Evolutionary conservation across 768 basidiomycete species (phyloP).

Genomic region (Tricholomella constricta): DNA sequence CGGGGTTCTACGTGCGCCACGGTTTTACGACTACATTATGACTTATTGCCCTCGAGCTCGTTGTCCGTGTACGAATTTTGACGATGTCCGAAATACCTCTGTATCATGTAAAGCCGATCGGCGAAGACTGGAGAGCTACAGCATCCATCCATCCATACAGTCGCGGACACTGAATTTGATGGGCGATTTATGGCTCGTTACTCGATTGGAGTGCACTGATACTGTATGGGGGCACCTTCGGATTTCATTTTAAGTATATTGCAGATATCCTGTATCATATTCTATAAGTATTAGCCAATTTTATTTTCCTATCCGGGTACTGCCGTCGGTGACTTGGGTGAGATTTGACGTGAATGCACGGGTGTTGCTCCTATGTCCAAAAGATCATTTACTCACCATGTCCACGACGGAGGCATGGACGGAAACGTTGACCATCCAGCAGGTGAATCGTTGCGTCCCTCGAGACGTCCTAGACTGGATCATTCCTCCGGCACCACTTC

Average conservation of each 20-base stretch:
- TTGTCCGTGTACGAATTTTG: background rate
- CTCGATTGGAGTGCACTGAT: no score
- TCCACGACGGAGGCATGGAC: slow-evolving; percentile 5
- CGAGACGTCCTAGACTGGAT: slow-evolving; percentile 3
- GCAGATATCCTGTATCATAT: no score
- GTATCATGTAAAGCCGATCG: background rate
- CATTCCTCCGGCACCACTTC: background rate
- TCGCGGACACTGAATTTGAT: no score
- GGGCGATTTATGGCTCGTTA: no score
- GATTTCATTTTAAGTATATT: no score
- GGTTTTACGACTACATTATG: slow-evolving; percentile 2
- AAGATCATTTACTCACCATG: slow-evolving; percentile 17
- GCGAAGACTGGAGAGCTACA: no score
- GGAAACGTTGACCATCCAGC: background rate
- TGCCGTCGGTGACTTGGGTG: no score
- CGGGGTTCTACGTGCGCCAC: background rate
- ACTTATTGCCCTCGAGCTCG: background rate
- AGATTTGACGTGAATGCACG: no score
- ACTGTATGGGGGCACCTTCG: no score
- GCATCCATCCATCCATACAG: no score
- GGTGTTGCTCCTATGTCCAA: slow-evolving; percentile 12
- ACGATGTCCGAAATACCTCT: background rate
- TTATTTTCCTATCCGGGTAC: no score
- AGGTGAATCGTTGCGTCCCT: background rate
- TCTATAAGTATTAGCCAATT: no score